Conservation (phyloP, 2,329 filamentous ascomycete species). For the Venturiaceae sp. region DNA sequence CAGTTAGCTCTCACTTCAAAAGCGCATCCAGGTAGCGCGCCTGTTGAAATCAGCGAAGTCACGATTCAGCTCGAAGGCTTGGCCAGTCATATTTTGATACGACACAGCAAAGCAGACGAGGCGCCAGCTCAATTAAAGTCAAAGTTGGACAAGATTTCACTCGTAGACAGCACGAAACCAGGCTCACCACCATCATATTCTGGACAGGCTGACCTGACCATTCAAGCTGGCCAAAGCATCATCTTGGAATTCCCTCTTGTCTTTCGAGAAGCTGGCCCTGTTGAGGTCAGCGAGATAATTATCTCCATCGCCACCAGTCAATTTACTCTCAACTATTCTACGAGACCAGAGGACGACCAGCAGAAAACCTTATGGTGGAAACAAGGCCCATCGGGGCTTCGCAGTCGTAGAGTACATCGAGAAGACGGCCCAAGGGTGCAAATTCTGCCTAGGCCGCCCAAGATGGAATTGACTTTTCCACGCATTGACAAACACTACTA, state of each 20-base stretch:
- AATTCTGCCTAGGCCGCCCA: slow-evolving; percentile 82
- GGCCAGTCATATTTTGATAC: slow-evolving; percentile 20
- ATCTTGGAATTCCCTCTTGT: slow-evolving; percentile 64
- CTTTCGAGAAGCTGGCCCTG: slow-evolving; percentile 73
- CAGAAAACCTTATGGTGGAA: slow-evolving; percentile 24
- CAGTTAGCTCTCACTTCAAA: slow-evolving; percentile 44
- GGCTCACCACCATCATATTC: background rate
- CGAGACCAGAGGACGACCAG: slow-evolving; percentile 31
- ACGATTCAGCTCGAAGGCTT: slow-evolving; percentile 43
- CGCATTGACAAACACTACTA: slow-evolving; percentile 66
- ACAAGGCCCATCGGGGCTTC: slow-evolving; percentile 15
- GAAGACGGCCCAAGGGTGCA: slow-evolving; percentile 21
- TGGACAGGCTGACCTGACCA: slow-evolving; percentile 47
- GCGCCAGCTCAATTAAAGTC: background rate
- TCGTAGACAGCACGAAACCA: background rate
- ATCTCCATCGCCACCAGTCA: slow-evolving; percentile 53
- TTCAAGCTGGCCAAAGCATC: slow-evolving; percentile 57
- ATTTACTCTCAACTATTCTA: slow-evolving; percentile 59
- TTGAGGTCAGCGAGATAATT: slow-evolving; percentile 53
- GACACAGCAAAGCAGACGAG: background rate
- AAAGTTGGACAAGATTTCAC: background rate
- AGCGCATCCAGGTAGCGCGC: slow-evolving; percentile 32
- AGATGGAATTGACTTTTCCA: slow-evolving; percentile 65
- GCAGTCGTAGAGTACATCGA: slow-evolving; percentile 30
- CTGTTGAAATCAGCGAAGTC: slow-evolving; percentile 38